Conservation (phyloP, 139 green algal genomes). For the Chlamydomonas eustigma region DNA sequence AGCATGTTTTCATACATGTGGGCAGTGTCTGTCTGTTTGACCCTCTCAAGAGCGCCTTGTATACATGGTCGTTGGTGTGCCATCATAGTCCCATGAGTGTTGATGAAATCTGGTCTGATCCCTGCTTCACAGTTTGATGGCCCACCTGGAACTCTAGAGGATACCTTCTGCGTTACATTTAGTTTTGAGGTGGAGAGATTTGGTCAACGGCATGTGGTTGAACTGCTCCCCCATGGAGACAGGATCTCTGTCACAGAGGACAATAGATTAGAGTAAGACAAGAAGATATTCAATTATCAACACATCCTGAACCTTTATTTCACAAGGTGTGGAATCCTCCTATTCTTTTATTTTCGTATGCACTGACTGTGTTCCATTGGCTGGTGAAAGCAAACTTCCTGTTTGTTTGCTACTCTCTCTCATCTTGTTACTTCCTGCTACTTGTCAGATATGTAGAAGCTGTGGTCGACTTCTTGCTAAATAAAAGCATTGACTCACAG, state of each 20-base stretch:
- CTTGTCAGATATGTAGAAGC: not conserved
- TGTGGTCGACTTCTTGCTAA: conserved; percentile 69
- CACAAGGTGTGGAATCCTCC: too few species aligned
- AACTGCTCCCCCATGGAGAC: conserved; percentile 50
- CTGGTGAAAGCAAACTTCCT: too few species aligned
- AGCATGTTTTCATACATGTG: too few species aligned
- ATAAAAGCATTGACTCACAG: conserved; percentile 51
- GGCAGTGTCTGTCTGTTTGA: not conserved
- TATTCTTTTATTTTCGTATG: too few species aligned
- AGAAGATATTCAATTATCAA: too few species aligned
- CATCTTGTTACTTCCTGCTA: not conserved
- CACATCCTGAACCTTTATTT: too few species aligned
- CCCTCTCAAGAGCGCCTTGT: too few species aligned
- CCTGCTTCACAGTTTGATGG: conserved; percentile 43
- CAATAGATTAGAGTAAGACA: conserved; percentile 84
- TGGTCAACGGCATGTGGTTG: not conserved
- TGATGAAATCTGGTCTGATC: too few species aligned
- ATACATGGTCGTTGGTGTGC: too few species aligned
- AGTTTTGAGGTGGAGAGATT: conserved; percentile 50
- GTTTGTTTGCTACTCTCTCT: too few species aligned
- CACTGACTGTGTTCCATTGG: too few species aligned
- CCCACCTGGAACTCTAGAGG: conserved; percentile 51
- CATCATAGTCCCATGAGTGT: too few species aligned
- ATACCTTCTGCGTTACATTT: conserved; percentile 84
- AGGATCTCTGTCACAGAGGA: conserved; percentile 77